Base-by-base conservation (phyloP, 1,284 basidiomycete species). In the Apiotrichum montevideense region DNA sequence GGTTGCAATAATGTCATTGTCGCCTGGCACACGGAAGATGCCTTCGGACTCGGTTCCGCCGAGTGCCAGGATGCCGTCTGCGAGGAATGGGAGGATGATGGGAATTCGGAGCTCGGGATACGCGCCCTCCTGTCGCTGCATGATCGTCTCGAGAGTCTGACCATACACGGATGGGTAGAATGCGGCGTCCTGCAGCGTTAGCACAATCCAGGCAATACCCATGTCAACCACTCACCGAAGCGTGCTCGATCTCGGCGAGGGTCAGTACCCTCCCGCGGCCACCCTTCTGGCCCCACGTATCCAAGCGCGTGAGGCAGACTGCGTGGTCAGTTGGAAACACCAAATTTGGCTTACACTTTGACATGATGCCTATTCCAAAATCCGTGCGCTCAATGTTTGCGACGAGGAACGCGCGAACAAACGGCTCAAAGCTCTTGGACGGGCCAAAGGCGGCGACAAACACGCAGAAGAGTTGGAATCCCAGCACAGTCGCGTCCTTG, bases 121-220 rank as follows among this genome's bases (percentile, higher is more conserved):
- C 44, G 85, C 88, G 43, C 87, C 83, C 66, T 85, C 84, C 74
- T 95, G 92, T 10, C 91, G 78, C 51, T 87, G 81, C 78, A 89
- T 87, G 61, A 90, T 86, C 21, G 85, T 85, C 62, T 88, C 86
- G 8, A 96, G 79, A 0, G 87, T 86, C 77, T 93, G 90, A 46
- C 90, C 90, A 68, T 95, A 96, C 0, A 89, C 92, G 1, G 88
- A 91, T 0, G 91, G 90, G 65, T 92, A 88, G 77, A 95, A 96
- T 2, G 92, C 91, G 34, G 90, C 89, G 67, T 93, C 90, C 84
- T 88, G 65, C 11, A 42, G 37, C 8, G 37, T 39, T 39, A 39
- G 37, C 7, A 39, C 7, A 21, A 21, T 21, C 21, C 21, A 21
- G 21, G 21, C 21, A 21, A 21, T 21, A 21, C 21, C 21, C 21